Evolutionary conservation across 1,284 basidiomycete genomes (phyloP).

Genomic region (Fomitopsis schrenkii): DNA sequence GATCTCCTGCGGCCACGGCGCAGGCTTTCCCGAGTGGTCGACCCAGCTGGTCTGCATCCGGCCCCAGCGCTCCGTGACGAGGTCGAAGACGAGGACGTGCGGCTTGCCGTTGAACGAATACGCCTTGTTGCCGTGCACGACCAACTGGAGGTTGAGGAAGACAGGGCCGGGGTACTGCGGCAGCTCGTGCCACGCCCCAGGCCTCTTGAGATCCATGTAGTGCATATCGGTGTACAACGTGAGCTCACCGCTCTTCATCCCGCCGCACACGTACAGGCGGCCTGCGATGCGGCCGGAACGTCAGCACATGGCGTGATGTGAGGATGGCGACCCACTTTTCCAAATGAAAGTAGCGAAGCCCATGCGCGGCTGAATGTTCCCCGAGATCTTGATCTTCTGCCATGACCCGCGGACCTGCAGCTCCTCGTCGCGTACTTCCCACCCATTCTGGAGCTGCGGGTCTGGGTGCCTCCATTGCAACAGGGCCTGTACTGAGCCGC

Average conservation of each 20-base stretch:
- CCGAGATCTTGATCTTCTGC: slow-evolving; percentile 20
- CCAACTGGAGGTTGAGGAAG: slow-evolving; percentile 23
- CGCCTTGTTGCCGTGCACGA: slow-evolving; percentile 28
- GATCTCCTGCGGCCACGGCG: slow-evolving; percentile 24
- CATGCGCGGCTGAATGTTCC: slow-evolving; percentile 16
- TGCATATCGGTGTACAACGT: slow-evolving; percentile 29
- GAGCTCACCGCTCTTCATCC: slow-evolving; percentile 25
- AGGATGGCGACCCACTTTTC: slow-evolving; percentile 10
- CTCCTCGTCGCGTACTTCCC: slow-evolving; percentile 6
- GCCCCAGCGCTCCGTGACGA: slow-evolving; percentile 28
- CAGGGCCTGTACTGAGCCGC: background rate
- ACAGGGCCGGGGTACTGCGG: slow-evolving; percentile 23
- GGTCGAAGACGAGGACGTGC: slow-evolving; percentile 30
- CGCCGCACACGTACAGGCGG: slow-evolving; percentile 31
- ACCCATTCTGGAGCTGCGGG: slow-evolving; percentile 10
- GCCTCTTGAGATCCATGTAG: slow-evolving; percentile 27
- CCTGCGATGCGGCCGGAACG: slow-evolving; percentile 15
- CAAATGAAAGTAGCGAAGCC: slow-evolving; percentile 21
- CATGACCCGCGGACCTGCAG: slow-evolving; percentile 24
- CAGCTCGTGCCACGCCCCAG: slow-evolving; percentile 29
- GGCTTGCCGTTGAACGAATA: slow-evolving; percentile 29
- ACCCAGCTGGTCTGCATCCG: slow-evolving; percentile 26
- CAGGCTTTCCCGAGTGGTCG: slow-evolving; percentile 9
- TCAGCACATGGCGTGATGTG: background rate
- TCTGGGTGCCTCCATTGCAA: slow-evolving; percentile 18